A percentile compares a stretch with the other conserved stretches of the same genome.
phyloP scores from a whole-genome alignment of 441 rosid genomes.

The Populus trichocarpa region DNA sequence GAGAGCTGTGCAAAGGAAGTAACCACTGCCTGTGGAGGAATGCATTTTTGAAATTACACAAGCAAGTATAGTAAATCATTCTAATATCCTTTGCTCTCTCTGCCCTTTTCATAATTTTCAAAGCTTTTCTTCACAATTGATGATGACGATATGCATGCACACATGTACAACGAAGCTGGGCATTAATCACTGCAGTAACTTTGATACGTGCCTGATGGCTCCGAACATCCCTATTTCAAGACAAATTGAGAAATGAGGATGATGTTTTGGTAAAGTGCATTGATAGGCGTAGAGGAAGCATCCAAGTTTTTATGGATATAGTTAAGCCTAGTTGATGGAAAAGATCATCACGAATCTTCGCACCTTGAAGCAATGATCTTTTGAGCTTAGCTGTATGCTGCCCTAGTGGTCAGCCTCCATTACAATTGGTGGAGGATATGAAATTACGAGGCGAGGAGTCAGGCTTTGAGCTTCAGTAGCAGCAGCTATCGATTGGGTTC shows the following conservation, averaged over 20 bases:
- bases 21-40: no score
- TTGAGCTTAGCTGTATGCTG: conserved; percentile 27
- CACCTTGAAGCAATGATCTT: conserved; percentile 13
- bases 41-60: no score
- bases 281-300: not conserved
- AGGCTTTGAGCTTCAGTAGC: not conserved
- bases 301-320: not conserved
- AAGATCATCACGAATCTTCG: conserved; percentile 22
- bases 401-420: conserved; percentile 18
- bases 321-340: not conserved
- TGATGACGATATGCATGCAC: no score
- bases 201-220: not conserved
- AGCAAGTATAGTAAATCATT: no score
- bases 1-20: no score
- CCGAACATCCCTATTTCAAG: not conserved
- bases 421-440: conserved; percentile 36
- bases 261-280: not conserved
- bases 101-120: no score
- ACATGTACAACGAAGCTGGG: no score
- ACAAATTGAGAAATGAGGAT: not conserved
- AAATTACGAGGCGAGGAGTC: not conserved
- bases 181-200: not conserved
- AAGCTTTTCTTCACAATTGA: no score
- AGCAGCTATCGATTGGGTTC: not conserved
- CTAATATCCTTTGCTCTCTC: no score